Evolutionary conservation across 371 early-diverging fungal genomes (phyloP).

Genomic region (Mucor indicus): DNA sequence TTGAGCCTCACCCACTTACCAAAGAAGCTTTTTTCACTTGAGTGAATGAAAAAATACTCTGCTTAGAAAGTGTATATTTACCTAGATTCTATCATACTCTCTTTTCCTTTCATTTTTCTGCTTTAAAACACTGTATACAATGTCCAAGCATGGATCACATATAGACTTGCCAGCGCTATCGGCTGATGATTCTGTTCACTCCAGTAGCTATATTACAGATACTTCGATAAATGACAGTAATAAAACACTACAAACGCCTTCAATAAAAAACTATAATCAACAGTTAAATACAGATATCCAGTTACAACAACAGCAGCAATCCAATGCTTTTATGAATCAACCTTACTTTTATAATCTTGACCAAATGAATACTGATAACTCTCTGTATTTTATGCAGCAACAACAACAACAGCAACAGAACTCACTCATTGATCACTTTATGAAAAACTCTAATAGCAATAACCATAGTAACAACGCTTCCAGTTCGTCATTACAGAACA

Average conservation of each 20-base stretch:
- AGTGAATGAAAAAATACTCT: no score
- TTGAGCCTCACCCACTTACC: no score
- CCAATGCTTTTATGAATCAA: slow-evolving; percentile 26
- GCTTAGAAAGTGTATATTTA: no score
- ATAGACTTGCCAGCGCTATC: slow-evolving; percentile 13
- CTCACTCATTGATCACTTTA: slow-evolving; percentile 10
- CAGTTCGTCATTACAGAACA: not conserved
- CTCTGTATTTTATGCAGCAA: slow-evolving; percentile 27
- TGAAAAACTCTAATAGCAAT: slow-evolving; percentile 1
- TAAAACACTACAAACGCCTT: not conserved
- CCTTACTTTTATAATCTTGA: slow-evolving; percentile 38
- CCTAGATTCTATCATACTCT: no score
- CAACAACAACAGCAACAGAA: slow-evolving; percentile 26
- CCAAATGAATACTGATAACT: slow-evolving; percentile 31
- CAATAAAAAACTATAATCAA: slow-evolving; percentile 2
- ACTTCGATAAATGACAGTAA: not conserved
- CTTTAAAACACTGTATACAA: no score
- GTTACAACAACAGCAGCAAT: slow-evolving; percentile 7
- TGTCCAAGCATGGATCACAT: slow-evolving; percentile 3
- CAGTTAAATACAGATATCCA: slow-evolving; percentile 6
- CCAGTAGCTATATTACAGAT: slow-evolving; percentile 11
- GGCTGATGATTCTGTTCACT: slow-evolving; percentile 14
- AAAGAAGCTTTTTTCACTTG: no score
- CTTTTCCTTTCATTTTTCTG: no score
- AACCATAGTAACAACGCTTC: not conserved